Conservation (phyloP, 352 stramenopile genomes). For the Globisporangium mamillatum region DNA sequence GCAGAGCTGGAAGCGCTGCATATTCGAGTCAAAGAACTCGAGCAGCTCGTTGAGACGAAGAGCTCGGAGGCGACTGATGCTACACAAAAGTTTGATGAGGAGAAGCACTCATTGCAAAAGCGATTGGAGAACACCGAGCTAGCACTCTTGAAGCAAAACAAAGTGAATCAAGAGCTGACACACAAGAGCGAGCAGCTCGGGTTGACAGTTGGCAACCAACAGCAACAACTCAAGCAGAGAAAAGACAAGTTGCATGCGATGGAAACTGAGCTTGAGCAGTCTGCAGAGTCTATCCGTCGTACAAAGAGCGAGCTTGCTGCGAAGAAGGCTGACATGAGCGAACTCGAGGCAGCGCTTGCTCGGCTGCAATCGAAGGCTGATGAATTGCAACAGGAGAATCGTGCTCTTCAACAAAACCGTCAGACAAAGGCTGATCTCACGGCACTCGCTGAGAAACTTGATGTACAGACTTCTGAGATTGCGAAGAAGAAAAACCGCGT, state of each 20-base stretch:
- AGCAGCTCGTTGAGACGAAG: slow-evolving; percentile 36
- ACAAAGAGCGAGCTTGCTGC: slow-evolving; percentile 11
- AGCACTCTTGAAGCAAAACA: slow-evolving; percentile 17
- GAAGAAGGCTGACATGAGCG: slow-evolving; percentile 18
- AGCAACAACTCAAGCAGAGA: slow-evolving; percentile 25
- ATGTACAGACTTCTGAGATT: slow-evolving; percentile 21
- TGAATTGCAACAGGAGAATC: slow-evolving; percentile 27
- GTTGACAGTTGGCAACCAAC: slow-evolving; percentile 23
- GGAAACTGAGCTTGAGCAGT: slow-evolving; percentile 15
- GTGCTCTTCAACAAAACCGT: slow-evolving; percentile 21
- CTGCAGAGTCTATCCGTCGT: slow-evolving; percentile 4
- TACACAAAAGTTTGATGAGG: slow-evolving; percentile 18
- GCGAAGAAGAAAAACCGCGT: slow-evolving; percentile 22
- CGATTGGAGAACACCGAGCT: slow-evolving; percentile 28
- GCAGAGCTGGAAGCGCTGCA: slow-evolving; percentile 27
- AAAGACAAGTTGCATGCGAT: slow-evolving; percentile 22
- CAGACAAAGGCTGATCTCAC: slow-evolving; percentile 13
- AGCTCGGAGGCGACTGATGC: slow-evolving; percentile 21
- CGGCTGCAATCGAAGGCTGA: slow-evolving; percentile 19
- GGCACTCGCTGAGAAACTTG: slow-evolving; percentile 22
- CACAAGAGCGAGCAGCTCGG: slow-evolving; percentile 29
- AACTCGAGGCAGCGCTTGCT: slow-evolving; percentile 19
- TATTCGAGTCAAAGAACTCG: slow-evolving; percentile 28
- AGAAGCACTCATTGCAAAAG: slow-evolving; percentile 27
- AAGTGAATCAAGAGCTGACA: slow-evolving; percentile 29